A percentile compares a stretch with the other conserved stretches of the same genome.
These are phyloP conservation scores for Aspergillus novofumigatus DNA, from an alignment of 2,329 filamentous ascomycete genomes.

Conservation along the genomic window DNA sequence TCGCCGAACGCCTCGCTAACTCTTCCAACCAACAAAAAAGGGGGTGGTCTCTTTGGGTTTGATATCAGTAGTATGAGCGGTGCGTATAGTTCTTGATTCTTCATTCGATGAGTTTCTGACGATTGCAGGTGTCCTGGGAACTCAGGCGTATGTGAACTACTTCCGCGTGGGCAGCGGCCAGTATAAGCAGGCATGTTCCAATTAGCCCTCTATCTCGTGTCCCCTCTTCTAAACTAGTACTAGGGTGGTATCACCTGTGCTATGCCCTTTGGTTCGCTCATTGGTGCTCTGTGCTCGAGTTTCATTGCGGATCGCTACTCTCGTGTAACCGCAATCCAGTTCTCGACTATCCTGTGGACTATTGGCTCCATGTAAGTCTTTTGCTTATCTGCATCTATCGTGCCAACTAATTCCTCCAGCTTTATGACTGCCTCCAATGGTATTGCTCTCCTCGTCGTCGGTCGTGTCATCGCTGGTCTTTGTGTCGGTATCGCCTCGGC, in stretches of 20 bases:
- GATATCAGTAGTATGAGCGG: constrained; percentile 31
- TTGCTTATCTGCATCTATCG: no score
- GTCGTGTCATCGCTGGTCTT: constrained; percentile 66
- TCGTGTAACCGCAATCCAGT: constrained; percentile 48
- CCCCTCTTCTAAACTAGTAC: not conserved
- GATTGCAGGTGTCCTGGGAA: constrained; percentile 14
- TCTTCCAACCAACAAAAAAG: no score
- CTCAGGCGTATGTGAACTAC: constrained; percentile 15
- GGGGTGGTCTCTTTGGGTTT: no score
- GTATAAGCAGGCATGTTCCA: constrained; percentile 14
- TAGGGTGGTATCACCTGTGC: constrained; percentile 37
- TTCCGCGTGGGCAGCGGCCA: constrained; percentile 15
- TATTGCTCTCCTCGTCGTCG: constrained; percentile 65
- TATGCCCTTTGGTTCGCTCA: constrained; percentile 35
- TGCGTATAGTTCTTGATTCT: not conserved
- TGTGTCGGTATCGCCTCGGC: constrained; percentile 70
- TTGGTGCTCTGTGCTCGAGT: constrained; percentile 48
- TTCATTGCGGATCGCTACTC: constrained; percentile 50
- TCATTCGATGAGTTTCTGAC: constrained; percentile 18
- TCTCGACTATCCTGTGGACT: constrained; percentile 49
- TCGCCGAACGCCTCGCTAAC: no score
- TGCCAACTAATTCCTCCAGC: constrained; percentile 39
- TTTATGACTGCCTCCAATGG: constrained; percentile 58
- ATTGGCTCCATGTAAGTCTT: constrained; percentile 13
- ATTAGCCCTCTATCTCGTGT: not conserved